These are phyloP conservation scores for Fraxinus platypoda DNA, from an alignment of 305 asterid species.

Conservation along the genomic window DNA sequence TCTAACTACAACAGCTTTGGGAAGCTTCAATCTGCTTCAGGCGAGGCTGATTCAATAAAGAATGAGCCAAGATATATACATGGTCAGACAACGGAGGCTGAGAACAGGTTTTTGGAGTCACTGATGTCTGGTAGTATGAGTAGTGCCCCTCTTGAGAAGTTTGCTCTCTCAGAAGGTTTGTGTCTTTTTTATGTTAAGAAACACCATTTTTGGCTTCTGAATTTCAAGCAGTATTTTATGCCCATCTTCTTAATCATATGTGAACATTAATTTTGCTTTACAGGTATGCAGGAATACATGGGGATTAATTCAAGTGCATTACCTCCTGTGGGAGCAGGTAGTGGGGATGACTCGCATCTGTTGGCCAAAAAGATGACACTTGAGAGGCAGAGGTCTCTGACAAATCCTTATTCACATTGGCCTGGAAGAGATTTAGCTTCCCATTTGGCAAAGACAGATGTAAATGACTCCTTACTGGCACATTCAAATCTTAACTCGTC, in stretches of 20 bases:
- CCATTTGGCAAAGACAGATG: conserved; percentile 40
- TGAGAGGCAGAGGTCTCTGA: conserved; percentile 66
- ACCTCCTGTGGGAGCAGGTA: conserved; percentile 47
- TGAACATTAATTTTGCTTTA: conserved; percentile 17
- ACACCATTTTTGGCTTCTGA: not conserved
- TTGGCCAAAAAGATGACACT: conserved; percentile 52
- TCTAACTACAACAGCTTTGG: conserved; percentile 36
- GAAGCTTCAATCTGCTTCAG: conserved; percentile 40
- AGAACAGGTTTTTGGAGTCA: conserved; percentile 70
- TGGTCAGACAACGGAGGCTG: conserved; percentile 51
- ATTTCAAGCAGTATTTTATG: conserved; percentile 2
- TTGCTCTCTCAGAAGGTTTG: conserved; percentile 62
- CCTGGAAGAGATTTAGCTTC: conserved; percentile 54
- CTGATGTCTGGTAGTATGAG: conserved; percentile 62
- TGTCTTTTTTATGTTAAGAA: conserved; percentile 11
- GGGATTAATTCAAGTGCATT: conserved; percentile 38
- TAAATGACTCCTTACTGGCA: conserved; percentile 44
- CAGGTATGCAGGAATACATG: conserved; percentile 60
- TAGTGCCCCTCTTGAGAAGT: conserved; percentile 42
- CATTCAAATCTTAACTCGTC: conserved; percentile 44
- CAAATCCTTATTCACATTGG: conserved; percentile 55
- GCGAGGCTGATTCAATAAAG: conserved; percentile 45
- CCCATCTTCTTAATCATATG: conserved; percentile 19
- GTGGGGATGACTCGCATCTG: conserved; percentile 51
- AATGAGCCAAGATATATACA: conserved; percentile 49